Evolutionary conservation across 495 filamentous ascomycete genomes (phyloP).

Genomic region (Lindgomyces ingoldianus): DNA sequence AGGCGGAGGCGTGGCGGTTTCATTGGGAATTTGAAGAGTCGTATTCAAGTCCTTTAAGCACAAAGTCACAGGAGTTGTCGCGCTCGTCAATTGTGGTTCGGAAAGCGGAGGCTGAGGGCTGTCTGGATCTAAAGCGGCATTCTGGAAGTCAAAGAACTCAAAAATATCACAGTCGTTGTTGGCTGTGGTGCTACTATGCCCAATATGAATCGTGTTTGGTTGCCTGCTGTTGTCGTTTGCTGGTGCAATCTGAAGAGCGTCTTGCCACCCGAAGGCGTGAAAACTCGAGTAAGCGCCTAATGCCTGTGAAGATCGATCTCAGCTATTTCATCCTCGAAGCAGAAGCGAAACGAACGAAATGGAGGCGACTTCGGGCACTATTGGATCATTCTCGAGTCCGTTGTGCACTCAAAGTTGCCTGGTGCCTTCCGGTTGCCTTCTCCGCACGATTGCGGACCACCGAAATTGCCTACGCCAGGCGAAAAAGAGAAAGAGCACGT

Average conservation of each 20-base stretch:
- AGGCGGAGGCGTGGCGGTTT: too few species aligned
- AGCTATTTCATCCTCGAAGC: background rate
- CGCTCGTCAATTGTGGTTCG: background rate
- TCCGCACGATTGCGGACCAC: background rate
- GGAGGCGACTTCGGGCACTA: background rate
- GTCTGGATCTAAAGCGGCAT: background rate
- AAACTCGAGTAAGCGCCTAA: background rate
- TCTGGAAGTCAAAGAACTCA: conserved; percentile 8
- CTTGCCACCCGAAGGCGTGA: too few species aligned
- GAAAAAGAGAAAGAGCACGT: background rate
- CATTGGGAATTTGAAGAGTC: too few species aligned
- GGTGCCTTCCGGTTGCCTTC: background rate
- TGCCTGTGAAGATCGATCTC: background rate
- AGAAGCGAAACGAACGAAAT: background rate
- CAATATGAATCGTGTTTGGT: background rate
- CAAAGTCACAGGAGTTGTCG: background rate
- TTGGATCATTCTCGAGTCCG: background rate
- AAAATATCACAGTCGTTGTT: background rate
- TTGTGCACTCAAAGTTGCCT: background rate
- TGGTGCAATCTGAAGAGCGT: background rate
- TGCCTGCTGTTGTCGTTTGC: background rate
- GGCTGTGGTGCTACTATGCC: background rate
- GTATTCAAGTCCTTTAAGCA: too few species aligned
- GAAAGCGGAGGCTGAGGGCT: background rate
- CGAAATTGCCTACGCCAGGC: background rate